phyloP scores from a whole-genome alignment of 208 protist species.

The Acanthamoeba healyi region DNA sequence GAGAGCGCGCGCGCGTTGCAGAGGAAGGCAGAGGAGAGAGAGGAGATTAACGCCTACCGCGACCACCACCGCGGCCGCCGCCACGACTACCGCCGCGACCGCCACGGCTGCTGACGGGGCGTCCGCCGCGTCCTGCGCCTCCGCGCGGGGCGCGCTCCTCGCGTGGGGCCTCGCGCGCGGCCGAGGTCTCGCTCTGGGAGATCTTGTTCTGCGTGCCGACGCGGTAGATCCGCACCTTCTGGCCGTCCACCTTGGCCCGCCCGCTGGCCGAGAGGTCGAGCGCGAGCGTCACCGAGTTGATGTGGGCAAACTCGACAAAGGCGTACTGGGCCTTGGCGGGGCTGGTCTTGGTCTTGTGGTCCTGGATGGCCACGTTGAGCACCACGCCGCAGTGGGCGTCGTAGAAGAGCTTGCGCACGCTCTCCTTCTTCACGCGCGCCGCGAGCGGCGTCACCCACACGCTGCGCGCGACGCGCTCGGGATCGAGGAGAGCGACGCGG shows the following conservation, averaged over 20 bases:
- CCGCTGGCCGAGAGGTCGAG: constrained; percentile 45
- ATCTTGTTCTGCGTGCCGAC: constrained; percentile 59
- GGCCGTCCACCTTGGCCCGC: constrained; percentile 25
- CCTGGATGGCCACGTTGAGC: constrained; percentile 69
- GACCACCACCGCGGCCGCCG: background rate
- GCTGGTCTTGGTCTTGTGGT: constrained; percentile 65
- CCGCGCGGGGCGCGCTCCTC: no score
- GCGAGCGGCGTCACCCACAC: constrained; percentile 64
- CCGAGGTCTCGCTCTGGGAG: background rate
- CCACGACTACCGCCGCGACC: background rate
- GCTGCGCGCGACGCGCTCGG: constrained; percentile 71
- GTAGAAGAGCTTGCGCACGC: constrained; percentile 70
- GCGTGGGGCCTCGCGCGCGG: background rate
- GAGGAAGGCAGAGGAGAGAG: background rate
- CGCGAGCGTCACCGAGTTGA: constrained; percentile 57
- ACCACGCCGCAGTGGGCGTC: constrained; percentile 71
- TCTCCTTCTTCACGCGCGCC: constrained; percentile 61
- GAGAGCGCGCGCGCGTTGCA: background rate
- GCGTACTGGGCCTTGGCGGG: constrained; percentile 52
- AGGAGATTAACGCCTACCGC: constrained; percentile 46
- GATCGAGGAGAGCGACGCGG: constrained; percentile 64
- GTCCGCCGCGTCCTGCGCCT: background rate
- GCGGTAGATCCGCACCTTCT: constrained; percentile 61
- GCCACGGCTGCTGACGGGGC: background rate
- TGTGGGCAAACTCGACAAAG: constrained; percentile 71